A percentile compares a stretch with the other conserved stretches of the same genome.
These are phyloP conservation scores for Lolium rigidum DNA, from an alignment of 176 grass and related monocot species.

Conservation along the genomic window DNA sequence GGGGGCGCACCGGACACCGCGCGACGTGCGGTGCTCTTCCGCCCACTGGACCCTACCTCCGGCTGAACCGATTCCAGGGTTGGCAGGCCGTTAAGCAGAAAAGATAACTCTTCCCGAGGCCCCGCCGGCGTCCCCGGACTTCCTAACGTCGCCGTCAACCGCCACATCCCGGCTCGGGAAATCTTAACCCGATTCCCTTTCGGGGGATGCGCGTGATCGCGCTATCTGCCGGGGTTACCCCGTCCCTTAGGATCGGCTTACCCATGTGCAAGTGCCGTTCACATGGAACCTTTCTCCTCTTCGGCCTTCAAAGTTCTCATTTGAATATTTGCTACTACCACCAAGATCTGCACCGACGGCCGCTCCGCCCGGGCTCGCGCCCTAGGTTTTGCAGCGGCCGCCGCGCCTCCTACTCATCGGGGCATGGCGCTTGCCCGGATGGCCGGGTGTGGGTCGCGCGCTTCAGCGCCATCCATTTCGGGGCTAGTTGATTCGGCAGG, in stretches of 20 bases:
- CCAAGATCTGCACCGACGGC: conserved; percentile 67
- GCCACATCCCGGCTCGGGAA: conserved; percentile 59
- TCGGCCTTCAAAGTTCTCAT: conserved; percentile 79
- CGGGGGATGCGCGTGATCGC: conserved; percentile 36
- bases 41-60: conserved; percentile 68
- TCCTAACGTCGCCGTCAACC: conserved; percentile 60
- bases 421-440: no score
- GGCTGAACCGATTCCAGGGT: conserved; percentile 70
- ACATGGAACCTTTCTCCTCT: conserved; percentile 75
- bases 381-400: conserved; percentile 61
- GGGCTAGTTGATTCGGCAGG: conserved; percentile 87
- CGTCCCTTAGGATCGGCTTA: conserved; percentile 69
- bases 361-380: conserved; percentile 61
- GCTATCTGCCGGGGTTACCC: conserved; percentile 68
- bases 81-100: conserved; percentile 76
- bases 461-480: no score
- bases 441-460: no score
- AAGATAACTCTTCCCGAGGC: conserved; percentile 80
- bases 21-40: conserved; percentile 77
- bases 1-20: conserved; percentile 69
- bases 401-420: no score
- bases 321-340: conserved; percentile 85
- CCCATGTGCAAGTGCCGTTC: conserved; percentile 73
- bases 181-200: conserved; percentile 73
- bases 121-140: conserved; percentile 60